Evolutionary conservation across 768 basidiomycete genomes (phyloP).

Genomic region (Auricularia heimuer): DNA sequence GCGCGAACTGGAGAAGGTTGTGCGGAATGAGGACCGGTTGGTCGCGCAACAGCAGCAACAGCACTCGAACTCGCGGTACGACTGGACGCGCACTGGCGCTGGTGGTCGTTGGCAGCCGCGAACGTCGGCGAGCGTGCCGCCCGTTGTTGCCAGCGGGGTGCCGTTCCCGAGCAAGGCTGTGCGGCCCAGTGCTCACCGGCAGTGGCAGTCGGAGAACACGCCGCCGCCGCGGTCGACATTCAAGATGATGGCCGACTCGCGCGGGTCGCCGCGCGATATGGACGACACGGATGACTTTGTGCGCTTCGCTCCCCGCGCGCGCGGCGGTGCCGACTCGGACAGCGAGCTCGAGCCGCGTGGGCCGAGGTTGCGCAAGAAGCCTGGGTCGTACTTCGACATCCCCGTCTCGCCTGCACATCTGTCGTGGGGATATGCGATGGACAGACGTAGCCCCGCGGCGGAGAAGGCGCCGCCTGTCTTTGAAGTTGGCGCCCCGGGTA

Average conservation of each 20-base stretch:
- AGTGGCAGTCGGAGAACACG: constrained; percentile 1
- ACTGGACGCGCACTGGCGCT: too few species aligned
- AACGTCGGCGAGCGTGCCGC: neutral
- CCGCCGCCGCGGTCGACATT: neutral
- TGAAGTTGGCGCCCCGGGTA: neutral
- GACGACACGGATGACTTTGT: neutral
- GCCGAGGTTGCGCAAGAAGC: neutral
- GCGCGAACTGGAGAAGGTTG: neutral
- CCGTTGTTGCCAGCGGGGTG: neutral
- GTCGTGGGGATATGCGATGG: neutral
- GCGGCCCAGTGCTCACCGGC: neutral
- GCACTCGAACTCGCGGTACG: neutral
- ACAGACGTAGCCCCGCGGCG: neutral
- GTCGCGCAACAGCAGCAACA: neutral
- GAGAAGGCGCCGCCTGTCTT: neutral
- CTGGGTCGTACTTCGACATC: neutral
- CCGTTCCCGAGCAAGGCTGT: neutral
- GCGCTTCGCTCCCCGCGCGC: neutral
- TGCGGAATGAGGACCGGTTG: neutral
- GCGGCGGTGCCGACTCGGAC: neutral
- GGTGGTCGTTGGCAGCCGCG: neutral
- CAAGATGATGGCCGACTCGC: neutral
- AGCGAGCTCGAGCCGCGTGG: neutral
- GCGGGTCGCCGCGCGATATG: neutral
- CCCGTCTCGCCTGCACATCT: neutral